These are phyloP conservation scores for Chromera velia DNA, from an alignment of 73 alveolate species.

Conservation along the genomic window DNA sequence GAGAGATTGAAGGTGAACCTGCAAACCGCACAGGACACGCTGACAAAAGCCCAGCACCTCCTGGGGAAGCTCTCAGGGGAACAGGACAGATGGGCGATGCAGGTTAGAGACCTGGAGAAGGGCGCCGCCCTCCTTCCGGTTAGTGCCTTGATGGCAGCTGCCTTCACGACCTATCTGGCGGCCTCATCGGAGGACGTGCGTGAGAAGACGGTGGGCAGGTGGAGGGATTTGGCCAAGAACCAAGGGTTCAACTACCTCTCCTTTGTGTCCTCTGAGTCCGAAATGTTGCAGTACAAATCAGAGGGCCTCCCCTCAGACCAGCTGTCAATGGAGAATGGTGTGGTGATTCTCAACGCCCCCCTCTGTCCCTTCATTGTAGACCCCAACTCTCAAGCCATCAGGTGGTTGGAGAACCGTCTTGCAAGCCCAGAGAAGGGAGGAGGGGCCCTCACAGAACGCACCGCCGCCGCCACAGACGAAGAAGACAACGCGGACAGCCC, in stretches of 20 bases:
- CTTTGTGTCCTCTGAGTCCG: constrained; percentile 89
- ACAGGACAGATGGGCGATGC: constrained; percentile 90
- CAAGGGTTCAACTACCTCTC: constrained; percentile 30
- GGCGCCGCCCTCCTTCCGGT: constrained; percentile 36
- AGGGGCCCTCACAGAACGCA: constrained; percentile 62
- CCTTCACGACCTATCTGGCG: constrained; percentile 89
- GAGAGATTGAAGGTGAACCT: constrained; percentile 58
- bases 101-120: constrained; percentile 46
- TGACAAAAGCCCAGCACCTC: constrained; percentile 79
- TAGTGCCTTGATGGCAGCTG: constrained; percentile 73
- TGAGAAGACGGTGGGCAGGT: background rate
- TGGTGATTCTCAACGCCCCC: constrained; percentile 83
- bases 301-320: constrained; percentile 98
- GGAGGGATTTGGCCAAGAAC: background rate
- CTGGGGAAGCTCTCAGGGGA: constrained; percentile 94
- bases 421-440: constrained; percentile 66
- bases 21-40: constrained; percentile 50
- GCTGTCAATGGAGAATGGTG: constrained; percentile 92
- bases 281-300: constrained; percentile 89
- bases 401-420: constrained; percentile 85
- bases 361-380: constrained; percentile 84
- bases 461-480: too few relatives aligned
- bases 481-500: too few relatives aligned
- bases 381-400: constrained; percentile 97
- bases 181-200: constrained; percentile 87